These are phyloP conservation scores for Calonectria pauciramosa DNA, from an alignment of 2,329 filamentous ascomycete genomes.

Conservation along the genomic window DNA sequence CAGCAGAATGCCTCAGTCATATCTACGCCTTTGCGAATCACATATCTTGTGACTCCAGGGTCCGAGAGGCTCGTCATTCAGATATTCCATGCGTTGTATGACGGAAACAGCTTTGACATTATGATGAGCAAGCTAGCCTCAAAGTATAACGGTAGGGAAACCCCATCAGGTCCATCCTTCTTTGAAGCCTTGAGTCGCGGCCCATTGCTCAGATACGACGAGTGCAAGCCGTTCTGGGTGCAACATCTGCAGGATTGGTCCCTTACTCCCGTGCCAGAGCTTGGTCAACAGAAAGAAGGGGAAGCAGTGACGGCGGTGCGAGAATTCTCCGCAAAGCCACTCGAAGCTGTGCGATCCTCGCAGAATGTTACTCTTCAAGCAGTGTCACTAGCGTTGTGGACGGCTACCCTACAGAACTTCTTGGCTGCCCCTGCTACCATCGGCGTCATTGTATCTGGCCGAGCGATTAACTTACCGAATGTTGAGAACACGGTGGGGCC, in stretches of 20 bases:
- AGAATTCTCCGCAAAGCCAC: slow-evolving; percentile 52
- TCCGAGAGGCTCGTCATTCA: slow-evolving; percentile 68
- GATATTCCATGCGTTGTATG: slow-evolving; percentile 90
- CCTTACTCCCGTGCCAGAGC: slow-evolving; percentile 26
- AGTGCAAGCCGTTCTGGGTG: slow-evolving; percentile 75
- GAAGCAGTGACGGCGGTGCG: slow-evolving; percentile 29
- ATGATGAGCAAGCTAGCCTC: slow-evolving; percentile 71
- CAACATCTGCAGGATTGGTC: slow-evolving; percentile 61
- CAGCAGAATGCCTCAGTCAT: slow-evolving; percentile 56
- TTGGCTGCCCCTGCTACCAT: slow-evolving; percentile 66
- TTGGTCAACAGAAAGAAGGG: slow-evolving; percentile 17
- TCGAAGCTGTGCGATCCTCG: slow-evolving; percentile 68
- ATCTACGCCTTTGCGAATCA: slow-evolving; percentile 36
- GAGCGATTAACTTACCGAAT: slow-evolving; percentile 76
- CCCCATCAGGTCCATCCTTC: slow-evolving; percentile 67
- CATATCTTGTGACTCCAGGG: slow-evolving; percentile 61
- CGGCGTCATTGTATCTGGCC: slow-evolving; percentile 84
- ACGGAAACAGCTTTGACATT: slow-evolving; percentile 82
- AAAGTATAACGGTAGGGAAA: slow-evolving; percentile 36
- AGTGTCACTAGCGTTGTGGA: slow-evolving; percentile 82
- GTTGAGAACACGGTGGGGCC: slow-evolving; percentile 82
- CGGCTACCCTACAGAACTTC: slow-evolving; percentile 70
- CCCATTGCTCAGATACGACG: slow-evolving; percentile 67
- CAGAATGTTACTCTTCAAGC: slow-evolving; percentile 85
- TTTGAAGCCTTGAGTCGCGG: slow-evolving; percentile 77